Evolutionary conservation across 1,284 basidiomycete species (phyloP).

Genomic region (Paramarasmius palmivorus): DNA sequence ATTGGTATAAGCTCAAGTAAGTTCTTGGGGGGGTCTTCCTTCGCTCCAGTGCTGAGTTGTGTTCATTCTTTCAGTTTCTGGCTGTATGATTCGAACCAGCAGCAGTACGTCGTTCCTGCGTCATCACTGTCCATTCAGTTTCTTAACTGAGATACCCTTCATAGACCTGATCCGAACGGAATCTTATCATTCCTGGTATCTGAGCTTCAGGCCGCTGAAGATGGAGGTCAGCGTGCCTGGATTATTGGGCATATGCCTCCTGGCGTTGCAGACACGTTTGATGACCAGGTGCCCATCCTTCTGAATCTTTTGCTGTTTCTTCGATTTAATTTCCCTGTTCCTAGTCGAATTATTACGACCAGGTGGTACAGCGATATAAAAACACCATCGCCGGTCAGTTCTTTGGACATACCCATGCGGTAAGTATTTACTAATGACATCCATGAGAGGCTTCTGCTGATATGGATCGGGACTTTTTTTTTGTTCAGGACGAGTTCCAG

Average conservation of each 20-base stretch:
- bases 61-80: conserved; percentile 37
- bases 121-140: background rate
- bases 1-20: conserved; percentile 57
- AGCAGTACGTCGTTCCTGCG: conserved; percentile 32
- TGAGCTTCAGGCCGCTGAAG: conserved; percentile 57
- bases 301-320: background rate
- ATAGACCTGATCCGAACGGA: conserved; percentile 41
- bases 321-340: background rate
- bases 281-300: conserved; percentile 29
- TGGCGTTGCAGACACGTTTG: conserved; percentile 47
- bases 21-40: conserved; percentile 9
- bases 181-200: conserved; percentile 42
- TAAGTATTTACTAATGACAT: conserved; percentile 8
- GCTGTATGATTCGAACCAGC: conserved; percentile 49
- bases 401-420: conserved; percentile 45
- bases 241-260: conserved; percentile 55
- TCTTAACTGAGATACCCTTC: background rate
- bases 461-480: background rate
- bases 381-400: conserved; percentile 56
- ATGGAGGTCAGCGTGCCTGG: conserved; percentile 51
- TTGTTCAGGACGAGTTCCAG: conserved; percentile 50
- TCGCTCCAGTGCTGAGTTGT: background rate
- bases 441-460: background rate
- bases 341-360: conserved; percentile 58
- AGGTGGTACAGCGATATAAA: conserved; percentile 57